Conservation (phyloP, 2,329 filamentous ascomycete genomes). For the Ophiostoma piceae region DNA sequence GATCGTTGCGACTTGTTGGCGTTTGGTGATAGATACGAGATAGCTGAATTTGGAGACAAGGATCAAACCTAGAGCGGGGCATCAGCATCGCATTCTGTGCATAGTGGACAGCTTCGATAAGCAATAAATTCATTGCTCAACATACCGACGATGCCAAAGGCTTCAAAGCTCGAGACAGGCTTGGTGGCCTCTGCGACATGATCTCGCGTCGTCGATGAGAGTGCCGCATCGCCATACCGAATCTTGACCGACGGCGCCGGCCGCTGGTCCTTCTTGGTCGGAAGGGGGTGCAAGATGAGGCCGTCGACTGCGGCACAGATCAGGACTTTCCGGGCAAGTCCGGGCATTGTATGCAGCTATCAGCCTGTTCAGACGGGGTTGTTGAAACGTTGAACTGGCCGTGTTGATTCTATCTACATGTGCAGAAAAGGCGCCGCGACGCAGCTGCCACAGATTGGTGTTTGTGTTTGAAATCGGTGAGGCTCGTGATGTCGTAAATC, state of each 20-base stretch:
- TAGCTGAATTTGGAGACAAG: slow-evolving; percentile 76
- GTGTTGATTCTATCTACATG: slow-evolving; percentile 6
- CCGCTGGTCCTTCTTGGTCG: slow-evolving; percentile 55
- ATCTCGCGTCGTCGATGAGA: slow-evolving; percentile 44
- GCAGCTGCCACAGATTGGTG: background rate
- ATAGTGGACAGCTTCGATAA: background rate
- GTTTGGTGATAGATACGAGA: slow-evolving; percentile 77
- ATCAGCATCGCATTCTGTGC: background rate
- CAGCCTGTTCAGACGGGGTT: slow-evolving; percentile 12
- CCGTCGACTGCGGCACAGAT: slow-evolving; percentile 79
- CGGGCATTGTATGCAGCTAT: slow-evolving; percentile 54
- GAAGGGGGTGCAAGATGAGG: slow-evolving; percentile 69
- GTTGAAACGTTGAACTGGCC: slow-evolving; percentile 18
- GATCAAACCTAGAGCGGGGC: slow-evolving; percentile 62
- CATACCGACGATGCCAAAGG: slow-evolving; percentile 55
- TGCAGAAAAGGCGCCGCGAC: slow-evolving; percentile 7
- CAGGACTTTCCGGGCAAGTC: slow-evolving; percentile 70
- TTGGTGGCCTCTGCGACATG: slow-evolving; percentile 41
- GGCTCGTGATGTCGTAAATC: background rate
- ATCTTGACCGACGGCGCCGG: slow-evolving; percentile 56
- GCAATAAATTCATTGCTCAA: background rate
- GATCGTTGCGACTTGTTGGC: slow-evolving; percentile 84
- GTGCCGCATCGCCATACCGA: slow-evolving; percentile 58
- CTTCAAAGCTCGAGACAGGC: slow-evolving; percentile 50
- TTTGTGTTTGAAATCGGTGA: background rate